Conservation (phyloP, 169 alveolate genomes). For the Perkinsus olseni region DNA sequence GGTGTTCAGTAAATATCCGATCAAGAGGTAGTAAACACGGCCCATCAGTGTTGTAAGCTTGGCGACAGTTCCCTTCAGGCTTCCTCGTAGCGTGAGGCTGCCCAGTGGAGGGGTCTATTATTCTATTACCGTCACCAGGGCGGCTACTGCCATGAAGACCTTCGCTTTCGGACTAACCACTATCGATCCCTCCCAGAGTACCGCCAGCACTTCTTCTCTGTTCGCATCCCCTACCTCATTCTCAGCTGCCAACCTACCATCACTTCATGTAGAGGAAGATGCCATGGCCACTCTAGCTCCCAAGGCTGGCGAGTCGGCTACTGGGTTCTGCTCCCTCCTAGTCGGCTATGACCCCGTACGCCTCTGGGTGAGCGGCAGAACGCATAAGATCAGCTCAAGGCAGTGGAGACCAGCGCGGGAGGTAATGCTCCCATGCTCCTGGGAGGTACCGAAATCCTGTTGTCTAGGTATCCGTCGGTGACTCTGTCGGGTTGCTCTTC, state of each 20-base stretch:
- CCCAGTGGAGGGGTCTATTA: not conserved
- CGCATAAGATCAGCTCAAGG: not conserved
- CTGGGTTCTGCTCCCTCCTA: not conserved
- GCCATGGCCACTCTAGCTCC: not conserved
- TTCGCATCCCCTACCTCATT: not conserved
- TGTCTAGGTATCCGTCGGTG: not conserved
- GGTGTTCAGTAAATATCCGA: not conserved
- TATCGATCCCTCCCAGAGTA: not conserved
- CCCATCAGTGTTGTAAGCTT: not conserved
- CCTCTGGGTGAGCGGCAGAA: not conserved
- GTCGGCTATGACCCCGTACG: not conserved
- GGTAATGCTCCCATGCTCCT: not conserved
- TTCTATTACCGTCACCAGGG: not conserved
- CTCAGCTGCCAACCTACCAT: not conserved
- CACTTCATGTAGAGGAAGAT: not conserved
- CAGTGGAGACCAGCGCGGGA: not conserved
- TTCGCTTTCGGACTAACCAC: not conserved
- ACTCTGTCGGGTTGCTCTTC: not conserved
- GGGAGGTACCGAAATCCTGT: not conserved
- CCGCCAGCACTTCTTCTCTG: not conserved
- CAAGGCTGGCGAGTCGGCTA: not conserved
- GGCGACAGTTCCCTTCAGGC: not conserved
- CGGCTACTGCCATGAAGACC: not conserved
- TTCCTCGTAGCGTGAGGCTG: not conserved
- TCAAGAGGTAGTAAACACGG: not conserved